Evolutionary conservation across 2,329 filamentous ascomycete species (phyloP).

Genomic region (Tolypocladium tundrense): DNA sequence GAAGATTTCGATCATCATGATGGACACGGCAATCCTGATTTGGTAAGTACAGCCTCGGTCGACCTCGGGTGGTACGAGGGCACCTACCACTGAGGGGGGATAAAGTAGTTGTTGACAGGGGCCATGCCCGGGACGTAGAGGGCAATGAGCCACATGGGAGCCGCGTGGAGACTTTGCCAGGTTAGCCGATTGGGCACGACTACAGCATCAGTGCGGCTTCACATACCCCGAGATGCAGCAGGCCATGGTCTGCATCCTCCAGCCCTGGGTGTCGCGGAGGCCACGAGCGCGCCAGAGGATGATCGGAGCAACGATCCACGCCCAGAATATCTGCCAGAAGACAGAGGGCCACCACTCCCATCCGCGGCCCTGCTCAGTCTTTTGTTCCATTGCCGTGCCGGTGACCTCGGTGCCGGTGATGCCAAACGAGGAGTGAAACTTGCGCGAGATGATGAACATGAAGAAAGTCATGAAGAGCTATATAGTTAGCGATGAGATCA

Average conservation of each 20-base stretch:
- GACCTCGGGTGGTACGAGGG: not conserved
- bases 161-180: constrained; percentile 43
- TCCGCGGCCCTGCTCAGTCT: constrained; percentile 36
- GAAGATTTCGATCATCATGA: constrained; percentile 53
- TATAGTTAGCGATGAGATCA: not conserved
- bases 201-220: not conserved
- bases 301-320: constrained; percentile 50
- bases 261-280: constrained; percentile 55
- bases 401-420: constrained; percentile 51
- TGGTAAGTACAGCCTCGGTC: not conserved
- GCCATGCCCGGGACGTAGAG: constrained; percentile 41
- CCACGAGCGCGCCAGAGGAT: constrained; percentile 51
- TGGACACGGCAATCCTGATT: constrained; percentile 44
- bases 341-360: constrained; percentile 62
- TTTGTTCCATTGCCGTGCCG: constrained; percentile 41
- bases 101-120: constrained; percentile 41
- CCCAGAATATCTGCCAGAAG: constrained; percentile 55
- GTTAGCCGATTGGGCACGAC: not conserved
- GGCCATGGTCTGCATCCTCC: constrained; percentile 52
- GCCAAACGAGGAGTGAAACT: constrained; percentile 53
- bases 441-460: constrained; percentile 53
- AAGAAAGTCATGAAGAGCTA: constrained; percentile 48
- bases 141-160: constrained; percentile 58
- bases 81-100: constrained; percentile 52
- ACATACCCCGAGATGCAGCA: constrained; percentile 36